These are phyloP conservation scores for Seminavis robusta DNA, from an alignment of 108 stramenopile species.

Conservation along the genomic window DNA sequence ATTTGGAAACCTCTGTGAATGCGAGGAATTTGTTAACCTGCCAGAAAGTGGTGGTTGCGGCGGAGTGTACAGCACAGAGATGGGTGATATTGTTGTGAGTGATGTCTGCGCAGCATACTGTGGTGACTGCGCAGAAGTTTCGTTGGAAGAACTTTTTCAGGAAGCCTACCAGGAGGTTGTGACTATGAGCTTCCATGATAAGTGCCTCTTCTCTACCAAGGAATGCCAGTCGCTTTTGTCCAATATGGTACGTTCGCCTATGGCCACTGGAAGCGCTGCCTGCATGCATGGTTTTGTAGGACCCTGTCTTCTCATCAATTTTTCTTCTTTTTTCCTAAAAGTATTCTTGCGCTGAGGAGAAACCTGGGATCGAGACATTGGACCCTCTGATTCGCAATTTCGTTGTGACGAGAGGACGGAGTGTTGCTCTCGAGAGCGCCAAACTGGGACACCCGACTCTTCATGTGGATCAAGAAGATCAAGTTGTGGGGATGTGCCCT, in stretches of 20 bases:
- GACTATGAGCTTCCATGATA: not conserved
- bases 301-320: too few species aligned
- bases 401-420: not conserved
- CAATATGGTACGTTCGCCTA: too few species aligned
- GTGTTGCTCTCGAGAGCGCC: not conserved
- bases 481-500: not conserved
- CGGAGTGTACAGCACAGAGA: slow-evolving; percentile 10
- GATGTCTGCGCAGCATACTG: slow-evolving; percentile 3
- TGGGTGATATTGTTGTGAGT: slow-evolving; percentile 2
- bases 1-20: slow-evolving; percentile 19
- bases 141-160: too few species aligned
- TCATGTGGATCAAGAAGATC: slow-evolving; percentile 1
- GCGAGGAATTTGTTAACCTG: slow-evolving; percentile 19
- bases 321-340: too few species aligned
- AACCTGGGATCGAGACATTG: not conserved
- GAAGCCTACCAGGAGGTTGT: not conserved
- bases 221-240: not conserved
- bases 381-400: not conserved
- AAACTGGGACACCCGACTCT: not conserved
- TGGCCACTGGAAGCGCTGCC: too few species aligned
- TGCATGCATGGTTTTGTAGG: too few species aligned
- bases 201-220: not conserved
- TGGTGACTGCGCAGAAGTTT: not conserved
- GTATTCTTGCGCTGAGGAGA: too few species aligned
- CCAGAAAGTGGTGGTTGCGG: slow-evolving; percentile 22